Percentiles rank a stretch among this genome's conserved stretches.
Conservation (phyloP, 345 rosid genomes). For the Citropsis articulata region DNA sequence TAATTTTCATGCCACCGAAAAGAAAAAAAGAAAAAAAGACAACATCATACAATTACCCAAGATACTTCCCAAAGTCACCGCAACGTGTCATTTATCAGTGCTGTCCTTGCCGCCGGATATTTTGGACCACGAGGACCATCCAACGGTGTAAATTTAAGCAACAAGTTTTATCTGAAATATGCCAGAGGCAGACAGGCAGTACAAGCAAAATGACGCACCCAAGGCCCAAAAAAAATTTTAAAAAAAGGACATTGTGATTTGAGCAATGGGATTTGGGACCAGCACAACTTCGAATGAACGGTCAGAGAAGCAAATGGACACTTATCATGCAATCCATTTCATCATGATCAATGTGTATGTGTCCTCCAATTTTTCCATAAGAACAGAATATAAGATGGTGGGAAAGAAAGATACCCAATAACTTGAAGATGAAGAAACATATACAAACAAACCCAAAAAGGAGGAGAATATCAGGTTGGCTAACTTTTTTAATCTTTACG, state of each 20-base stretch:
- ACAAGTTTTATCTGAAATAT: not conserved
- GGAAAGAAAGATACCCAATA: not conserved
- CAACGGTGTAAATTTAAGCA: not conserved
- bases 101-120: not conserved
- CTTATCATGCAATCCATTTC: not conserved
- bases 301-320: conserved; percentile 1
- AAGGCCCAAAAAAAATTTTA: not conserved
- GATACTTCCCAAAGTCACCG: not conserved
- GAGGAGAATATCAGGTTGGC: not conserved
- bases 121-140: not conserved
- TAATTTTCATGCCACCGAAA: too few relatives aligned
- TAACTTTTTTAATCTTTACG: not conserved
- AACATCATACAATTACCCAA: not conserved
- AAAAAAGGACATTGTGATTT: not conserved
- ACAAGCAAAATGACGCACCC: not conserved
- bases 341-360: not conserved
- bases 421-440: conserved; percentile 20
- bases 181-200: not conserved
- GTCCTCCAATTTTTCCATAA: too few relatives aligned
- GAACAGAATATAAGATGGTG: not conserved
- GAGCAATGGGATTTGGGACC: not conserved
- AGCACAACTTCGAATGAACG: not conserved
- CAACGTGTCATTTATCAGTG: not conserved
- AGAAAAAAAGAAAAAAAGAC: too few relatives aligned
- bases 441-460: not conserved